A percentile compares a stretch with the other conserved stretches of the same genome.
Conservation (phyloP, 257 asterid species). For the Catharanthus roseus region DNA sequence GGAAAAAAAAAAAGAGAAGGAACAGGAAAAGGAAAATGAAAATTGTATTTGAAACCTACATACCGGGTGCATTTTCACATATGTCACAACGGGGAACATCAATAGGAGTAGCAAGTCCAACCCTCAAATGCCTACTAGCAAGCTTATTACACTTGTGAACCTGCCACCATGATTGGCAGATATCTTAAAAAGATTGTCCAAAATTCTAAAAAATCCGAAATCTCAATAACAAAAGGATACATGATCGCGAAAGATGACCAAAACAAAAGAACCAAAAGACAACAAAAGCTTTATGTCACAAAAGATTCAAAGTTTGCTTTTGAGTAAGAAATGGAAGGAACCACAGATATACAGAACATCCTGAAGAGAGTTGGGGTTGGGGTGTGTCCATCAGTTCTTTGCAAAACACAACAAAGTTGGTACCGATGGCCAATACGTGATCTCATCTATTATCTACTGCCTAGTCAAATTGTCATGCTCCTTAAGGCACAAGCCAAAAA, state of each 20-base stretch:
- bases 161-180: constrained; percentile 33
- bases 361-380: background rate
- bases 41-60: constrained; percentile 21
- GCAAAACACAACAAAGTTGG: background rate
- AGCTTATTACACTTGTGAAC: constrained; percentile 96
- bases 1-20: background rate
- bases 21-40: background rate
- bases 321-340: background rate
- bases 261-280: background rate
- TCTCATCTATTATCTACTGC: background rate
- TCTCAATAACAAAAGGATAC: constrained; percentile 1
- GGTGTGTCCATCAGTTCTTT: background rate
- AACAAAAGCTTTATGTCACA: background rate
- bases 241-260: background rate
- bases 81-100: constrained; percentile 82
- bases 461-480: background rate
- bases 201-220: background rate
- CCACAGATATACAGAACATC: background rate
- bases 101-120: constrained; percentile 82
- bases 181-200: background rate
- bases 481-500: background rate
- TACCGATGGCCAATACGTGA: background rate
- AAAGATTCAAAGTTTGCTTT: background rate
- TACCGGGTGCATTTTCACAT: constrained; percentile 96
- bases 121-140: constrained; percentile 89